A percentile compares a stretch with the other conserved stretches of the same genome.
Conservation (phyloP, 2,329 filamentous ascomycete species). For the Thelonectria blattea region DNA sequence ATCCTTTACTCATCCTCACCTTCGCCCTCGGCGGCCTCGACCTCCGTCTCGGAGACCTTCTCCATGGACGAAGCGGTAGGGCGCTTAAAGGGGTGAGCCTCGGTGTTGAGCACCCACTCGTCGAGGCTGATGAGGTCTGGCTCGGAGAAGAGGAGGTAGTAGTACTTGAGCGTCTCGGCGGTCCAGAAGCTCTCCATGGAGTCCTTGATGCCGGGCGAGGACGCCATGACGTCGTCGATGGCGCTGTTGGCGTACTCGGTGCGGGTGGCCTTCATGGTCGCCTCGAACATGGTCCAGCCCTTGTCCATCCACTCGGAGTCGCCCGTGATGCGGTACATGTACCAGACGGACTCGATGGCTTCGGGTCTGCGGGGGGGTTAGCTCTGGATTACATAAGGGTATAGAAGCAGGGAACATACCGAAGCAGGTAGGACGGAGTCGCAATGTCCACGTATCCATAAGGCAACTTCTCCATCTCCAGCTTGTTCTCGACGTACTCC, state of each 20-base stretch:
- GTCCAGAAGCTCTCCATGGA: constrained; percentile 91
- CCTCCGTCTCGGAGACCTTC: neutral
- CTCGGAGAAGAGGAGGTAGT: constrained; percentile 79
- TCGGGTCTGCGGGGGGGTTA: constrained; percentile 64
- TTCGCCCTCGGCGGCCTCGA: neutral
- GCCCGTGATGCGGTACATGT: constrained; percentile 89
- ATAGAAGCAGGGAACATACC: constrained; percentile 50
- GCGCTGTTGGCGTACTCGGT: constrained; percentile 74
- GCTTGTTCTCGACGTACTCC: constrained; percentile 56
- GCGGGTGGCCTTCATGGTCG: constrained; percentile 69
- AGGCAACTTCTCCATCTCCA: constrained; percentile 53
- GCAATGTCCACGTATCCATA: constrained; percentile 57
- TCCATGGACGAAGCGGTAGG: constrained; percentile 36
- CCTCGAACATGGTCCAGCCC: constrained; percentile 85
- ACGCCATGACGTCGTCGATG: constrained; percentile 65
- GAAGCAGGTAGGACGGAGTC: constrained; percentile 62
- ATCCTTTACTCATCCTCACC: neutral
- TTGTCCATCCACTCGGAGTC: constrained; percentile 77
- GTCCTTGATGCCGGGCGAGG: constrained; percentile 55
- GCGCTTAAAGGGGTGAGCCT: constrained; percentile 64
- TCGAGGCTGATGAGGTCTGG: constrained; percentile 71
- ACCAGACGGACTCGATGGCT: constrained; percentile 87
- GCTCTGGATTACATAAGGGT: constrained; percentile 24
- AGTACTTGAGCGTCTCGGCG: constrained; percentile 91
- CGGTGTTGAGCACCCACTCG: constrained; percentile 71